phyloP scores from a whole-genome alignment of 805 yeast species.

The Cyberlindnera nakhonratchasimensis region DNA sequence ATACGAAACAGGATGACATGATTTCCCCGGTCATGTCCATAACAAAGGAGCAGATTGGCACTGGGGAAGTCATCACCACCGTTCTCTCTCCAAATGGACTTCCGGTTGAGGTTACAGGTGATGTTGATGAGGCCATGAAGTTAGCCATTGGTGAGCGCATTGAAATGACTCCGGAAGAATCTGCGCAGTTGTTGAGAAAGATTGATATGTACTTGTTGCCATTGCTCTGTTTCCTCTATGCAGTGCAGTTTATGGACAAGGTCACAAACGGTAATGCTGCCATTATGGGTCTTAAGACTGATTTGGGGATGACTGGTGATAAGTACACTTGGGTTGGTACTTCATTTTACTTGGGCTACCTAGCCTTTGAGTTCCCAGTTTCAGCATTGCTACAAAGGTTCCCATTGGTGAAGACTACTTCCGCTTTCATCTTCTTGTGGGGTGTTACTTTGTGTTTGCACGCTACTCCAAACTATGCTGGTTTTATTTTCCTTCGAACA shows the following conservation, averaged over 20 bases:
- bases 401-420: conserved; percentile 50
- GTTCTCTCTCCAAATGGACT: conserved; percentile 9
- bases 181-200: conserved; percentile 8
- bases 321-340: conserved; percentile 55
- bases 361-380: conserved; percentile 52
- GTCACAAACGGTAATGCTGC: conserved; percentile 37
- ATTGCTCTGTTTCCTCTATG: conserved; percentile 7
- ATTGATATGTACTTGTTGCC: conserved; percentile 10
- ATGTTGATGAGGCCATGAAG: conserved; percentile 15
- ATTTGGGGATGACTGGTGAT: conserved; percentile 41
- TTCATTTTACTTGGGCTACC: conserved; percentile 60
- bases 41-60: conserved; percentile 10
- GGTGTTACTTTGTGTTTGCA: conserved; percentile 51
- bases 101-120: conserved; percentile 7
- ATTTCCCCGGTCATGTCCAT: conserved; percentile 9
- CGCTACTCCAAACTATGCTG: conserved; percentile 34
- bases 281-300: conserved; percentile 46
- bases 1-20: conserved; percentile 4
- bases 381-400: conserved; percentile 46
- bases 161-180: conserved; percentile 7
- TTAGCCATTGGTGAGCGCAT: conserved; percentile 7
- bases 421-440: conserved; percentile 52
- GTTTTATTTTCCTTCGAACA: conserved; percentile 44
- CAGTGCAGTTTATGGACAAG: conserved; percentile 13
- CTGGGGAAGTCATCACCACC: conserved; percentile 10